Percentiles rank a stretch among this genome's conserved stretches.
Evolutionary conservation across 2,329 filamentous ascomycete genomes (phyloP).

Genomic region (Alternaria rosae): DNA sequence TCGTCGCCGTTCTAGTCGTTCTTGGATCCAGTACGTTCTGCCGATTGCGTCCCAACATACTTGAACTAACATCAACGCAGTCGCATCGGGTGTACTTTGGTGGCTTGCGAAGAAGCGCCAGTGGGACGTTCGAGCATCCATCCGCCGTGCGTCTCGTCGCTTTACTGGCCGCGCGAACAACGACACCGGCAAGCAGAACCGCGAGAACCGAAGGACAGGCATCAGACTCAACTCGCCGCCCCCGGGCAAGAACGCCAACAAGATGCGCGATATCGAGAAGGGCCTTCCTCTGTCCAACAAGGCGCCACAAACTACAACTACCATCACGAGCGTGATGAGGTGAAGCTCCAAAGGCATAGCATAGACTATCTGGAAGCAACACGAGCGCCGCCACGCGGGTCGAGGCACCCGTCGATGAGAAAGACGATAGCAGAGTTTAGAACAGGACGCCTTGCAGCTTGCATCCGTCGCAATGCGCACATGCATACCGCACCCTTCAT

Average conservation of each 20-base stretch:
- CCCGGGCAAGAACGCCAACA: conserved; percentile 29
- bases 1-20: conserved; percentile 71
- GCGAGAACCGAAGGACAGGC: conserved; percentile 45
- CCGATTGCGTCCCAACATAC: background rate
- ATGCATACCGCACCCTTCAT: background rate
- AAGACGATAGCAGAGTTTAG: background rate
- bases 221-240: conserved; percentile 48
- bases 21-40: conserved; percentile 68
- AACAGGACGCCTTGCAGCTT: background rate
- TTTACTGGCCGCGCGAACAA: conserved; percentile 51
- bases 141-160: conserved; percentile 68
- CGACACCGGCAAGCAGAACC: conserved; percentile 35
- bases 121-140: conserved; percentile 77
- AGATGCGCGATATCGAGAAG: conserved; percentile 45
- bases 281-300: conserved; percentile 34
- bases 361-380: background rate
- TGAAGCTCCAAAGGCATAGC: conserved; percentile 2
- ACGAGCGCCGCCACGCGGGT: background rate
- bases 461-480: background rate
- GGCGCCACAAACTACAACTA: conserved; percentile 40
- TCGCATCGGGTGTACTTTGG: conserved; percentile 72
- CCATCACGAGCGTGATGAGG: conserved; percentile 41
- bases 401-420: conserved; percentile 2
- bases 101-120: conserved; percentile 84
- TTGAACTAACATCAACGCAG: conserved; percentile 51